Conservation (phyloP, 2,329 filamentous ascomycete genomes). For the Fusarium goolgardi region DNA sequence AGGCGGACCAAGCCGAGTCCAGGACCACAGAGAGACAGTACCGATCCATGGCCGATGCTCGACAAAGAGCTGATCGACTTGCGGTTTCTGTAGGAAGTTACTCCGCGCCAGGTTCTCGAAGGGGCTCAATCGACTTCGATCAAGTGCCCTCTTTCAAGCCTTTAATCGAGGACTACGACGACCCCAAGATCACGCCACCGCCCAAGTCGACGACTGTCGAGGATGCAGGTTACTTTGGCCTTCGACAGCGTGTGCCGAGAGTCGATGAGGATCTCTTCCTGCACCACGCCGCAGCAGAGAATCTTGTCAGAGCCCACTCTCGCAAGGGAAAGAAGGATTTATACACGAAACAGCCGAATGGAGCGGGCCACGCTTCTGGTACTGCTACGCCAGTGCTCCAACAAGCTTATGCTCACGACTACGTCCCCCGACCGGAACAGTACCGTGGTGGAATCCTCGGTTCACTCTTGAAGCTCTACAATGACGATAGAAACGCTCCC, state of each 20-base stretch:
- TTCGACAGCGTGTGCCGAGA: conserved; percentile 40
- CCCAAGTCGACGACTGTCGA: conserved; percentile 27
- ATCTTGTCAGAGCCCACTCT: conserved; percentile 52
- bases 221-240: conserved; percentile 39
- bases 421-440: conserved; percentile 73
- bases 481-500: conserved; percentile 57
- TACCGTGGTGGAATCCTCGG: conserved; percentile 81
- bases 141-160: conserved; percentile 49
- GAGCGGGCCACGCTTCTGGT: conserved; percentile 49
- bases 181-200: conserved; percentile 39
- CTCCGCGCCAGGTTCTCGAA: conserved; percentile 53
- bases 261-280: conserved; percentile 36
- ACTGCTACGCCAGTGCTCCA: conserved; percentile 56
- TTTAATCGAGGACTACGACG: conserved; percentile 48
- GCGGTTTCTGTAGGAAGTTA: conserved; percentile 55
- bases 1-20: conserved; percentile 55
- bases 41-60: conserved; percentile 56
- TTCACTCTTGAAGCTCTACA: conserved; percentile 77
- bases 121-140: conserved; percentile 51
- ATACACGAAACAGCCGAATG: conserved; percentile 46
- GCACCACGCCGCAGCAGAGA: conserved; percentile 50
- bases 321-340: conserved; percentile 49
- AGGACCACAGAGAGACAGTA: conserved; percentile 53
- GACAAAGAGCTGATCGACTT: conserved; percentile 54
- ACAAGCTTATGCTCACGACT: conserved; percentile 64